Conservation (phyloP, 2,329 filamentous ascomycete genomes). For the Aspergillus sp. region DNA sequence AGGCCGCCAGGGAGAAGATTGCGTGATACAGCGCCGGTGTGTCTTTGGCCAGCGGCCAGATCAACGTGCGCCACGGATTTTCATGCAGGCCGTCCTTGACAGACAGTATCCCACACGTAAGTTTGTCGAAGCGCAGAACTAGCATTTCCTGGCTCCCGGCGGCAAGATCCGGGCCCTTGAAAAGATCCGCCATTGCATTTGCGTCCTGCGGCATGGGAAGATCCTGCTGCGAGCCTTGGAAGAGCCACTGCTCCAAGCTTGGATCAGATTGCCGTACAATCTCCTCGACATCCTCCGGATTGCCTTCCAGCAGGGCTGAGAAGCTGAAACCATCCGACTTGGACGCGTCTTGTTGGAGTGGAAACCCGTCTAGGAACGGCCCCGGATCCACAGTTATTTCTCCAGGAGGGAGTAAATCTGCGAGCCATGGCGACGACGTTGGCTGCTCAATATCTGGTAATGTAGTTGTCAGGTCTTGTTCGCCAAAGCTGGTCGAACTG, state of each 20-base stretch:
- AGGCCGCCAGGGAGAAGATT: conserved; percentile 59
- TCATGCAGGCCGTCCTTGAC: conserved; percentile 60
- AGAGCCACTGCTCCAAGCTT: conserved; percentile 25
- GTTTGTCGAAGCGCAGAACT: conserved; percentile 52
- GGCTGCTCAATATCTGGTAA: conserved; percentile 6
- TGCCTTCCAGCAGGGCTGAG: conserved; percentile 23
- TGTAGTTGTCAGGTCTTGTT: conserved; percentile 6
- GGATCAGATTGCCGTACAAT: conserved; percentile 37
- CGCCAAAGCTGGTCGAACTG: conserved; percentile 6
- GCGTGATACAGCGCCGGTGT: conserved; percentile 60
- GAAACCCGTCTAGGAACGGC: conserved; percentile 3
- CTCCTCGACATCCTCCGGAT: conserved; percentile 47
- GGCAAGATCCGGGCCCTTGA: conserved; percentile 40
- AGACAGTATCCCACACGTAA: conserved; percentile 62
- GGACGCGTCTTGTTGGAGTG: conserved; percentile 4
- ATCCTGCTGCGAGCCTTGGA: conserved; percentile 29
- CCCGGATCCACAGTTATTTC: conserved; percentile 4
- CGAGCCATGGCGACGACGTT: conserved; percentile 11
- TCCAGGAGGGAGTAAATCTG: conserved; percentile 6
- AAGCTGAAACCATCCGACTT: conserved; percentile 18
- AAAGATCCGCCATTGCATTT: conserved; percentile 22
- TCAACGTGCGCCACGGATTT: conserved; percentile 61
- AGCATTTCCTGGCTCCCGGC: conserved; percentile 52
- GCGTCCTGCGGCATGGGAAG: conserved; percentile 27
- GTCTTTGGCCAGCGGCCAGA: conserved; percentile 59